Evolutionary conservation across 345 rosid species (phyloP), one percentile per base, ranked within the genome.

Genomic region (Cardamine resedifolia): DNA sequence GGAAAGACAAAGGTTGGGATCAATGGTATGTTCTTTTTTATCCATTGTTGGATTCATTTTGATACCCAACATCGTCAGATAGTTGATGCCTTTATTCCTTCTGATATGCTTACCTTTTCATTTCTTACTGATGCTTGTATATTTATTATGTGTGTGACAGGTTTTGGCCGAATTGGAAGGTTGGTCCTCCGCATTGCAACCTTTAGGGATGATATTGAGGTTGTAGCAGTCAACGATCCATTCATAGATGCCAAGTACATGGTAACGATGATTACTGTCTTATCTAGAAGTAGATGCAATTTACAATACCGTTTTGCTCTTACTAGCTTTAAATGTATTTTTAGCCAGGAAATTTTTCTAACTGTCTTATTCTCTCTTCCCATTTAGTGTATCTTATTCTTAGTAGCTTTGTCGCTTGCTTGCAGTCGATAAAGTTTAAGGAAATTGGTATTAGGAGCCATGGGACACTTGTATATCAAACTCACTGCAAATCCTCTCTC

Each of bases 131-230:
- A 50, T 23, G 34, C 24, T 27, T 63, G 50, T 34, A 21, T 48
- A 7, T 47, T 10, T 34, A 6, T 20, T 57, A 12, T 49, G 24
- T 57, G 47, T 3, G 53, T 39, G 64, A 68, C 82, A 94, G 97
- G 98, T 72, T 94, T 91, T 86, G 98, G 98, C 74, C 92, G 98
- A 27, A 91, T 94, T 70, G 98, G 98, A 57, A 81, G 97, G 74
- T 73, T 94, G 87, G 97, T 94, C 70, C 80, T 94, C 62, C 84
- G 98, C 14, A 79, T 94, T 19, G 97, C 97, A 63, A 83, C 87
- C 28, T 81, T 68, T 26, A 89, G 98, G 79, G 98, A 91, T 83
- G 95, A 94, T 73, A 72, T 94, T 28, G 89, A 89, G 56, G 88
- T 88, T 18, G 96, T 94, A 71, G 95, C 95, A 21, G 91, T 94